Conservation (phyloP, 768 basidiomycete genomes). For the Pluteus cervinus region DNA sequence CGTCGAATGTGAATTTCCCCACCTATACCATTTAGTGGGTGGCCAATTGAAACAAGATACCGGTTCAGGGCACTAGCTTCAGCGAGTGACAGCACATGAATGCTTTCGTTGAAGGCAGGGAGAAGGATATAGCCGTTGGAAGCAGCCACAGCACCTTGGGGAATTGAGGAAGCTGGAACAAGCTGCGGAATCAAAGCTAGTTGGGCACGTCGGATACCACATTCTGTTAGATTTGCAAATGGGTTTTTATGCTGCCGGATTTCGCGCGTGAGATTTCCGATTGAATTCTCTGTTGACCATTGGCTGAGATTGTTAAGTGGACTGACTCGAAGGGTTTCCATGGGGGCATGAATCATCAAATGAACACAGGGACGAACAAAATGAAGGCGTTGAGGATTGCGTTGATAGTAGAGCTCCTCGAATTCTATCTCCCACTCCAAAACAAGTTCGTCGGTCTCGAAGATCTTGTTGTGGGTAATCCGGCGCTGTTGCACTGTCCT, state of each 20-base stretch:
- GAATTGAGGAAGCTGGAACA: neutral
- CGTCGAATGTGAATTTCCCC: constrained; percentile 5
- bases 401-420: constrained; percentile 27
- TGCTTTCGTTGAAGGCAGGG: neutral
- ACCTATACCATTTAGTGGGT: neutral
- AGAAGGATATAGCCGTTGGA: constrained; percentile 8
- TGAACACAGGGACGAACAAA: constrained; percentile 27
- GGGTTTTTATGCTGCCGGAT: constrained; percentile 19
- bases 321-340: constrained; percentile 18
- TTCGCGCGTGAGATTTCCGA: constrained; percentile 19
- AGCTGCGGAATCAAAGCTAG: constrained; percentile 9
- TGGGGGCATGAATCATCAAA: constrained; percentile 17
- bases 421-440: constrained; percentile 19
- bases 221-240: constrained; percentile 17
- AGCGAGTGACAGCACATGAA: neutral
- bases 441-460: constrained; percentile 12
- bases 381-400: constrained; percentile 22
- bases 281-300: constrained; percentile 26
- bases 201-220: constrained; percentile 11
- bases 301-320: constrained; percentile 14
- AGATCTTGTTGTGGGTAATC: constrained; percentile 13
- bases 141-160: constrained; percentile 6
- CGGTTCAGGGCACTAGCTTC: constrained; percentile 1
- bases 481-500: constrained; percentile 16
- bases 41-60: neutral